Evolutionary conservation across 768 basidiomycete genomes (phyloP).

Genomic region (Boletus pseudopeckii): DNA sequence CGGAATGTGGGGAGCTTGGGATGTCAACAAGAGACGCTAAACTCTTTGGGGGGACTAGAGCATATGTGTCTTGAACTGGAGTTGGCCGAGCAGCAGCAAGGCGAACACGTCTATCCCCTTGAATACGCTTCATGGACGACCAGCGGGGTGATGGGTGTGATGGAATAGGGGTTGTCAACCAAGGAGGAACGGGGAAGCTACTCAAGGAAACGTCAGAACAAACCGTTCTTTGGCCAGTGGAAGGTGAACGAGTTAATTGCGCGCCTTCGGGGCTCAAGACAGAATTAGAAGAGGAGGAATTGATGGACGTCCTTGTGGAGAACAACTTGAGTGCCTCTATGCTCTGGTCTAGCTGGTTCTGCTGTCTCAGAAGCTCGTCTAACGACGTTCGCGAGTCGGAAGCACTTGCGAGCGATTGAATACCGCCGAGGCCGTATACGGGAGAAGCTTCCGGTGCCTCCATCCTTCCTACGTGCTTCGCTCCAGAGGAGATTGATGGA

Average conservation of each 20-base stretch:
- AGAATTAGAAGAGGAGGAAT: constrained; percentile 33
- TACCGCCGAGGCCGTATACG: constrained; percentile 44
- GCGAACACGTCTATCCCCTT: constrained; percentile 21
- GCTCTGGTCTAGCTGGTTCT: constrained; percentile 60
- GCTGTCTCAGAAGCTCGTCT: constrained; percentile 55
- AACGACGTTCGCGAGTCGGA: constrained; percentile 36
- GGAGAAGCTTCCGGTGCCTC: constrained; percentile 34
- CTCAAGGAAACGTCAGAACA: constrained; percentile 64
- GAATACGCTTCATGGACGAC: constrained; percentile 17
- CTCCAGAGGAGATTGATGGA: background rate
- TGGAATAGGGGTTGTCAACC: constrained; percentile 18
- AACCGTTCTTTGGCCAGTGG: constrained; percentile 25
- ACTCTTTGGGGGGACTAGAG: constrained; percentile 26
- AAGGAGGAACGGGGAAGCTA: constrained; percentile 64
- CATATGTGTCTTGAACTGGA: constrained; percentile 1
- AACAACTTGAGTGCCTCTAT: constrained; percentile 56
- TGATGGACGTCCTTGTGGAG: constrained; percentile 26
- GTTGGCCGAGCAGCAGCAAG: constrained; percentile 9
- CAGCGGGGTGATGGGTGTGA: constrained; percentile 16
- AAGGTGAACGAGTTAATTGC: constrained; percentile 22
- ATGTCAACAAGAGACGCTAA: constrained; percentile 23
- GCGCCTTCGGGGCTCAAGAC: constrained; percentile 19
- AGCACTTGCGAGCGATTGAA: constrained; percentile 11
- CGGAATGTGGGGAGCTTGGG: constrained; percentile 13
- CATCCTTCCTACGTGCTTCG: background rate